Percentiles rank a stretch among this genome's conserved stretches.
Evolutionary conservation across 192 early-diverging fungal species (phyloP).

Genomic region (Tieghemiomyces parasiticus): DNA sequence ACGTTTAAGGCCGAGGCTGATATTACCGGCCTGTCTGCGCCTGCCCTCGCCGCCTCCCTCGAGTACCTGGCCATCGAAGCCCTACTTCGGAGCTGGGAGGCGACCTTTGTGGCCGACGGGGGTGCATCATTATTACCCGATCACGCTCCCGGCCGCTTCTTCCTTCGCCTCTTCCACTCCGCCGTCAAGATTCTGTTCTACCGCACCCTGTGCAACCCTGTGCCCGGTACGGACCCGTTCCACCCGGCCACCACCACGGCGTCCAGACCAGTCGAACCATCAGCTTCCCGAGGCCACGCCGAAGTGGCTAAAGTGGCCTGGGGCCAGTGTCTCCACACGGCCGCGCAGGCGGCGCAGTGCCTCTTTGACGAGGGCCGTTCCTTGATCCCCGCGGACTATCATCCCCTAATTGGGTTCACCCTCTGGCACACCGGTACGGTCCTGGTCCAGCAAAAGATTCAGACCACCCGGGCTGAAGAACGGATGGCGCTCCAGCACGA

Average conservation of each 20-base stretch:
- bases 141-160: neutral
- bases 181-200: slow-evolving; percentile 1
- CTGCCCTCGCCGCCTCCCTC: neutral
- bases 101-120: no score
- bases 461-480: neutral
- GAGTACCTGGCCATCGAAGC: slow-evolving; percentile 7
- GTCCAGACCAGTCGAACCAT: no score
- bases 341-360: neutral
- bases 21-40: no score
- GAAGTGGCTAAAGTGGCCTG: neutral
- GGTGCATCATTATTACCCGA: neutral
- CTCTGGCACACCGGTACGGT: slow-evolving; percentile 9
- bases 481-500: neutral
- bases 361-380: neutral
- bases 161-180: neutral
- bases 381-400: neutral
- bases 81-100: slow-evolving; percentile 2
- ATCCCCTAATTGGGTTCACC: slow-evolving; percentile 1
- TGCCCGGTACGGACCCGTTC: neutral
- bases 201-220: slow-evolving; percentile 1
- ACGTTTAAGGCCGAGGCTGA: neutral
- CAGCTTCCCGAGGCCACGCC: no score
- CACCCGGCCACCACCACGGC: no score
- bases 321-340: slow-evolving; percentile 1
- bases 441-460: neutral